Evolutionary conservation across 148 eudicot genomes (phyloP).

Genomic region (Dysphania ambrosioides): DNA sequence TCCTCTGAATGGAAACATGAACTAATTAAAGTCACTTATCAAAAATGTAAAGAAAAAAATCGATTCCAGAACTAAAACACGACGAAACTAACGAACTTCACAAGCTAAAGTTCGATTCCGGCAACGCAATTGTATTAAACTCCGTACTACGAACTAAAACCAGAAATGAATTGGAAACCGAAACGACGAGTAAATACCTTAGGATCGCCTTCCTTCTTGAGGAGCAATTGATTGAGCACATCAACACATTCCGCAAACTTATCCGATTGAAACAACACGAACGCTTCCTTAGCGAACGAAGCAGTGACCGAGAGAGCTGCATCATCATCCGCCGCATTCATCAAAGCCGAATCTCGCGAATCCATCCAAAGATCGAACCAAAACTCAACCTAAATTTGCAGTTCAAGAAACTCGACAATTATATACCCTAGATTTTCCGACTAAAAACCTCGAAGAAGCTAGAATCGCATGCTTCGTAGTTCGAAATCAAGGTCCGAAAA

Average conservation of each 20-base stretch:
- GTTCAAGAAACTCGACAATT: background rate
- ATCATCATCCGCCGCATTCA: conserved; percentile 42
- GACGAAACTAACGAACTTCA: background rate
- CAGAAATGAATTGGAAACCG: background rate
- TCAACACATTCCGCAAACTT: conserved; percentile 70
- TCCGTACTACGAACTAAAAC: conserved; percentile 7
- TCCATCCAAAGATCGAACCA: conserved; percentile 60
- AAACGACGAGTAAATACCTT: conserved; percentile 41
- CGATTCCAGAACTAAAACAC: background rate
- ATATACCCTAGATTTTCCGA: conserved; percentile 14
- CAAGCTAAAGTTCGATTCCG: background rate
- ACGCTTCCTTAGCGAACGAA: conserved; percentile 64
- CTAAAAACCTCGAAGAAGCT: background rate
- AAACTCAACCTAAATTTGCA: background rate
- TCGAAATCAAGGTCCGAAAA: conserved; percentile 10
- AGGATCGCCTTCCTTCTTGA: conserved; percentile 55
- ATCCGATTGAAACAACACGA: conserved; percentile 54
- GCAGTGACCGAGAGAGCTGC: conserved; percentile 37
- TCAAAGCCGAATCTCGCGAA: conserved; percentile 45
- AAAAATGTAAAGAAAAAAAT: background rate
- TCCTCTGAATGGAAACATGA: background rate
- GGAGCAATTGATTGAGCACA: conserved; percentile 58
- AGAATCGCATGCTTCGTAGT: conserved; percentile 15
- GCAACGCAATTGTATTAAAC: too few relatives aligned
- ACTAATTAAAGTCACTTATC: background rate